Conservation (phyloP, 1,284 basidiomycete species). For the Sanghuangporus baumii region DNA sequence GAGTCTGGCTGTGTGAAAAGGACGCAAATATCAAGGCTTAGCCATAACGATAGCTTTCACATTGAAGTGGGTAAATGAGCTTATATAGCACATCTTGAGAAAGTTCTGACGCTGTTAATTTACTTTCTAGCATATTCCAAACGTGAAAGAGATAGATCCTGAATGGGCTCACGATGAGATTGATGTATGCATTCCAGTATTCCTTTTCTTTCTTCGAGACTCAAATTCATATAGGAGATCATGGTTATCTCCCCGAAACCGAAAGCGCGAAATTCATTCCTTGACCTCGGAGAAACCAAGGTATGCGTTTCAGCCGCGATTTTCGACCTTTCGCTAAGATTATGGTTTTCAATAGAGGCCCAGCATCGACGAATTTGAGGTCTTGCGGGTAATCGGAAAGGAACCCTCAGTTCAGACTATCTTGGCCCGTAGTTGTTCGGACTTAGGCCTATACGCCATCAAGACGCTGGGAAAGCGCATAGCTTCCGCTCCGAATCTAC, state of each 20-base stretch:
- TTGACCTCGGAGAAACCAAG: slow-evolving; percentile 7
- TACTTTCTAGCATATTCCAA: slow-evolving; percentile 7
- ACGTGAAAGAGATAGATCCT: slow-evolving; percentile 23
- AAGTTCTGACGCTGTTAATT: background rate
- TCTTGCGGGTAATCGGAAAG: slow-evolving; percentile 49
- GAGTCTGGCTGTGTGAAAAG: background rate
- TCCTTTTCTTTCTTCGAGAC: background rate
- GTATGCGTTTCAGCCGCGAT: background rate
- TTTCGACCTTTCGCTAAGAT: background rate
- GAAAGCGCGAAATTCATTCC: slow-evolving; percentile 16
- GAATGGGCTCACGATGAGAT: slow-evolving; percentile 29
- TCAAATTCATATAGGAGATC: slow-evolving; percentile 19
- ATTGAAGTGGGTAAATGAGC: slow-evolving; percentile 8
- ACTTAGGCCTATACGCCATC: slow-evolving; percentile 44
- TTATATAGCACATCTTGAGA: background rate
- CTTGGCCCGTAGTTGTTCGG: slow-evolving; percentile 36
- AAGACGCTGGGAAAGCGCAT: slow-evolving; percentile 58
- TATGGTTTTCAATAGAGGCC: slow-evolving; percentile 19
- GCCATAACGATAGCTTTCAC: slow-evolving; percentile 13
- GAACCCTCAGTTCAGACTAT: slow-evolving; percentile 51
- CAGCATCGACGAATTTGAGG: slow-evolving; percentile 48
- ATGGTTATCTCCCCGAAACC: slow-evolving; percentile 25
- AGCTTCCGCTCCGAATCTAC: slow-evolving; percentile 46
- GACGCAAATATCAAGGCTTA: background rate
- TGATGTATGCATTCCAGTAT: slow-evolving; percentile 20